Evolutionary conservation across 352 stramenopile species (phyloP).

Genomic region (Phytophthora podocarpi): DNA sequence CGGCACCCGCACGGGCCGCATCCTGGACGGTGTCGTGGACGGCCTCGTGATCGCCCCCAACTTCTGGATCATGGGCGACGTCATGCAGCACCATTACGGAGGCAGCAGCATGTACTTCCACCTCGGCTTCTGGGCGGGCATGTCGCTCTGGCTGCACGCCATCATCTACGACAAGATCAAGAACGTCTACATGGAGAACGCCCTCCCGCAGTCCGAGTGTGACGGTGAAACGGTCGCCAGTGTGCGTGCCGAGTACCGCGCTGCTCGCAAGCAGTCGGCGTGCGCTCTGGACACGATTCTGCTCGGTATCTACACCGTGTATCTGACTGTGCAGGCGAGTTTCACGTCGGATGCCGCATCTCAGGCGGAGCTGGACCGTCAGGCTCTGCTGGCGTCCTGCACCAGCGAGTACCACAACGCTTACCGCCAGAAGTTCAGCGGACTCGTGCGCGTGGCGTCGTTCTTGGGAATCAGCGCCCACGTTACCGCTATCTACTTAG

Average conservation of each 20-base stretch:
- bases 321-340: constrained; percentile 63
- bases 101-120: constrained; percentile 49
- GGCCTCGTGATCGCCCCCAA: constrained; percentile 77
- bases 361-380: constrained; percentile 62
- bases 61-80: constrained; percentile 61
- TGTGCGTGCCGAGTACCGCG: constrained; percentile 69
- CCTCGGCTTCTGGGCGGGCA: constrained; percentile 56
- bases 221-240: constrained; percentile 84
- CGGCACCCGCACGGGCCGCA: constrained; percentile 79
- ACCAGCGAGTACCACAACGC: constrained; percentile 62
- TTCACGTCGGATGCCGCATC: constrained; percentile 73
- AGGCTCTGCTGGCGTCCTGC: constrained; percentile 63
- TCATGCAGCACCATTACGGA: constrained; percentile 65
- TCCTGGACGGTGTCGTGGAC: constrained; percentile 81
- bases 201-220: constrained; percentile 75
- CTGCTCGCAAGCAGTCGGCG: constrained; percentile 65
- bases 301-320: constrained; percentile 81
- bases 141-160: constrained; percentile 82
- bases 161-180: constrained; percentile 89
- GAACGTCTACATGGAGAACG: constrained; percentile 90
- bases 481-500: constrained; percentile 70
- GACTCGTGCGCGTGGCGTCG: constrained; percentile 72
- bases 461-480: constrained; percentile 86
- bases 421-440: constrained; percentile 63
- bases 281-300: constrained; percentile 70